These are phyloP conservation scores for Dactylellina haptotyla DNA, from an alignment of 2,329 filamentous ascomycete genomes.

Conservation along the genomic window DNA sequence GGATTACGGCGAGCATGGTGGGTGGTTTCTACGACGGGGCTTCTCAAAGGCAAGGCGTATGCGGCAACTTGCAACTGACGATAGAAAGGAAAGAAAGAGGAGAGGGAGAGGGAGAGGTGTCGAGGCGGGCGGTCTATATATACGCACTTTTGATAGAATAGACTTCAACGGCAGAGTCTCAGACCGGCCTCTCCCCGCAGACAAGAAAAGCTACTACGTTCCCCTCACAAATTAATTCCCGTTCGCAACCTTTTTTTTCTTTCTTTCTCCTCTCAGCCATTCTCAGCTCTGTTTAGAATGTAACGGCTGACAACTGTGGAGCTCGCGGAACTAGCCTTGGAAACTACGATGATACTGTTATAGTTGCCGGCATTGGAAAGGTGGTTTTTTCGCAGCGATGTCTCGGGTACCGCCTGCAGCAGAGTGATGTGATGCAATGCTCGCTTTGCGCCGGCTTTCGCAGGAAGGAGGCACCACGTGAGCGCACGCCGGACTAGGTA, in stretches of 20 bases:
- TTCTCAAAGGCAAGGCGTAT: conserved; percentile 1
- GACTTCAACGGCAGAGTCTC: not conserved
- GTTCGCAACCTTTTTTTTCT: not conserved
- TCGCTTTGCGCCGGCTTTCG: conserved; percentile 54
- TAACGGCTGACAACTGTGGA: conserved; percentile 35
- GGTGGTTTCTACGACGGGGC: not conserved
- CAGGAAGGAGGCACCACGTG: conserved; percentile 45
- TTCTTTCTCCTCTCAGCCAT: not conserved
- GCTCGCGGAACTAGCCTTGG: conserved; percentile 21
- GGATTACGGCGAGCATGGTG: conserved; percentile 33
- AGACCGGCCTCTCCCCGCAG: not conserved
- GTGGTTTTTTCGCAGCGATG: conserved; percentile 27
- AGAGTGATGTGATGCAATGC: conserved; percentile 50
- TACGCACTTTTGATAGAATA: not conserved
- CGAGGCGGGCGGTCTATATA: conserved; percentile 34
- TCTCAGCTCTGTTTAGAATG: conserved; percentile 5
- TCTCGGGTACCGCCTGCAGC: conserved; percentile 28
- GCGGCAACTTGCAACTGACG: conserved; percentile 25
- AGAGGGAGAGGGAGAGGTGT: conserved; percentile 10
- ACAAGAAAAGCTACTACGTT: not conserved
- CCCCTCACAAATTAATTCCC: not conserved
- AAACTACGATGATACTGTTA: conserved; percentile 19
- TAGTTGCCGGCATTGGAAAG: conserved; percentile 45
- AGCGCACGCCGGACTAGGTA: conserved; percentile 1
- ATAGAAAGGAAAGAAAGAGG: conserved; percentile 17